phyloP scores from a whole-genome alignment of 306 rosid species.

The Prunus campanulata region DNA sequence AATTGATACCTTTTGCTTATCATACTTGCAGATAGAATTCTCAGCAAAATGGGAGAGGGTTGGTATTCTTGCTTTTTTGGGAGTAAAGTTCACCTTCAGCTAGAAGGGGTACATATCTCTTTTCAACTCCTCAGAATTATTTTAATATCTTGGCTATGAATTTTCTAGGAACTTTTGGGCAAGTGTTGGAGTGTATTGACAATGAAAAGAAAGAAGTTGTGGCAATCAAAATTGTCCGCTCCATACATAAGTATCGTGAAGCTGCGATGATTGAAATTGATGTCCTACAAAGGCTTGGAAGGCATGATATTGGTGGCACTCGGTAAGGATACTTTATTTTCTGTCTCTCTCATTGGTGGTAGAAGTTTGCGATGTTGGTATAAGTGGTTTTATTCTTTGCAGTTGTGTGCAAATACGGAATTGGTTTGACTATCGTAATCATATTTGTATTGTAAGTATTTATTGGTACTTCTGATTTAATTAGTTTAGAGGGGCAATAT shows the following conservation, averaged over 20 bases:
- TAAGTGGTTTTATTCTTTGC: constrained; percentile 77
- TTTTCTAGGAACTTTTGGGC: constrained; percentile 75
- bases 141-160: constrained; percentile 7
- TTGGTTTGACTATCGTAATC: constrained; percentile 96
- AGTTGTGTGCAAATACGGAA: constrained; percentile 95
- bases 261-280: constrained; percentile 86
- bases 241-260: constrained; percentile 64
- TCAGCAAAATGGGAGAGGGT: constrained; percentile 88
- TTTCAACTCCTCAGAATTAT: neutral
- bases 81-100: neutral
- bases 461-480: constrained; percentile 55
- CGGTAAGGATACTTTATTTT: constrained; percentile 49
- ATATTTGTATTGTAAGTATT: constrained; percentile 89
- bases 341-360: constrained; percentile 19
- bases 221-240: constrained; percentile 70
- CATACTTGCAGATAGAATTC: constrained; percentile 61
- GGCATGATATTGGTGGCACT: constrained; percentile 60
- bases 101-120: neutral
- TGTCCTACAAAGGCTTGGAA: constrained; percentile 60
- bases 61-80: constrained; percentile 3
- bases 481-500: constrained; percentile 51
- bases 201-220: constrained; percentile 67
- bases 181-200: constrained; percentile 75
- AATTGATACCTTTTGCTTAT: constrained; percentile 18
- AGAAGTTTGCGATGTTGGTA: constrained; percentile 54